Evolutionary conservation across 2,329 filamentous ascomycete species (phyloP).

Genomic region (Colletotrichum lindemuthianum): DNA sequence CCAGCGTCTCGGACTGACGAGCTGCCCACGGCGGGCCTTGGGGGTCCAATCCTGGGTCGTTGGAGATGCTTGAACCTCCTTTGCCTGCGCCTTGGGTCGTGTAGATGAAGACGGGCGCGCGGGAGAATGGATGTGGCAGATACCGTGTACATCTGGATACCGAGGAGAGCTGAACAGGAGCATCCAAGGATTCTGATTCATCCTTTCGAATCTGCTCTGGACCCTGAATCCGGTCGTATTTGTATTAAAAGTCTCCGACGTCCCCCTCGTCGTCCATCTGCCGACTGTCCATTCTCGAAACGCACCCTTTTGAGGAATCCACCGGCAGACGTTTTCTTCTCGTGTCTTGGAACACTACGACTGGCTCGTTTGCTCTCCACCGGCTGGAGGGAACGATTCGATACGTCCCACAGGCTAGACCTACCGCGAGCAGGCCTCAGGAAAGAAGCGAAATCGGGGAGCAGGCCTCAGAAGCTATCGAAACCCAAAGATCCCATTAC

Average conservation of each 20-base stretch:
- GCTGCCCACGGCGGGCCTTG: not conserved
- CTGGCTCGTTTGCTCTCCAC: conserved; percentile 27
- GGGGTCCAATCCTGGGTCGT: not conserved
- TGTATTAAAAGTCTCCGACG: conserved; percentile 25
- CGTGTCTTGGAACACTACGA: conserved; percentile 1
- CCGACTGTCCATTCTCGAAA: conserved; percentile 5
- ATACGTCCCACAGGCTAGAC: not conserved
- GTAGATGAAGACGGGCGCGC: not conserved
- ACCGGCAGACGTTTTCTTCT: conserved; percentile 5
- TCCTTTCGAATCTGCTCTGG: conserved; percentile 18
- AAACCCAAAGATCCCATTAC: conserved; percentile 9
- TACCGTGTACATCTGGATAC: not conserved
- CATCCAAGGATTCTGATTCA: conserved; percentile 20
- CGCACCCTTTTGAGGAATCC: conserved; percentile 2
- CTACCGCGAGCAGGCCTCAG: conserved; percentile 6
- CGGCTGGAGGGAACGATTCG: conserved; percentile 15
- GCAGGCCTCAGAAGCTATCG: conserved; percentile 29
- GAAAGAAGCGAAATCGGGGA: conserved; percentile 1
- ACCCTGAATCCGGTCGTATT: conserved; percentile 23
- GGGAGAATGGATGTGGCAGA: not conserved
- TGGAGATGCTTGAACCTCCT: conserved; percentile 3
- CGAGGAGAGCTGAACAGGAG: conserved; percentile 2
- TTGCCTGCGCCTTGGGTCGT: not conserved
- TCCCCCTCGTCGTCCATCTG: conserved; percentile 5
- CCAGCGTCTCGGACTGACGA: conserved; percentile 36